Percentiles rank a stretch among this genome's conserved stretches.
Conservation (phyloP, 108 stramenopile genomes). For the Skeletonema tropicum region DNA sequence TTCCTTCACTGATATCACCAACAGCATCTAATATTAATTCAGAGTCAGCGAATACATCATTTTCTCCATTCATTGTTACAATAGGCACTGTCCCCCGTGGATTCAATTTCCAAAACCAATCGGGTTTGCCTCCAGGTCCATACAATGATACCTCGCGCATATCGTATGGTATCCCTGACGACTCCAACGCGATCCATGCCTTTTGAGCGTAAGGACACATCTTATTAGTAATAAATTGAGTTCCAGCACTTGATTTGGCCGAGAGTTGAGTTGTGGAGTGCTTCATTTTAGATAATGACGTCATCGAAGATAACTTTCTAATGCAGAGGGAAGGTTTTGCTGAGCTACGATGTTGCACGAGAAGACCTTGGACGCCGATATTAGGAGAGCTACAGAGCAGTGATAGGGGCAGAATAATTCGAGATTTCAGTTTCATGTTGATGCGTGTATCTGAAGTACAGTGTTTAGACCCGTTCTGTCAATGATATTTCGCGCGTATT, state of each 20-base stretch:
- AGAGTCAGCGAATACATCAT: conserved; percentile 65
- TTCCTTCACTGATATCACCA: conserved; percentile 31
- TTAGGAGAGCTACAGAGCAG: background rate
- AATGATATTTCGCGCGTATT: too few relatives aligned
- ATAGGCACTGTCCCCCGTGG: conserved; percentile 78
- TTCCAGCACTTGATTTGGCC: conserved; percentile 7
- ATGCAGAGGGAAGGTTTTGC: background rate
- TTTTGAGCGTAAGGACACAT: conserved; percentile 83
- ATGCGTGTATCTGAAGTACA: too few relatives aligned
- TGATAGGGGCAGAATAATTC: background rate
- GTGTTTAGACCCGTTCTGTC: too few relatives aligned
- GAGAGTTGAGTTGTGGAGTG: background rate
- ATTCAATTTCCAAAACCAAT: conserved; percentile 86
- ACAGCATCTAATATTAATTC: conserved; percentile 73
- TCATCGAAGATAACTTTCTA: background rate
- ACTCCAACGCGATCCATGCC: conserved; percentile 83
- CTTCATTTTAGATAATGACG: background rate
- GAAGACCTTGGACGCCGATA: background rate
- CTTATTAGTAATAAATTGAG: conserved; percentile 77
- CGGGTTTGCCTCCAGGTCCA: conserved; percentile 80
- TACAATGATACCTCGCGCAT: conserved; percentile 73
- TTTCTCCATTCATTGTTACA: conserved; percentile 44
- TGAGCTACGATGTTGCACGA: background rate
- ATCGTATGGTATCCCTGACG: conserved; percentile 49
- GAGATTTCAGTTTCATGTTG: background rate